Percentiles rank a stretch among this genome's conserved stretches.
These are phyloP conservation scores for Candida glucosophila DNA, from an alignment of 1,139 yeast genomes.

Conservation along the genomic window DNA sequence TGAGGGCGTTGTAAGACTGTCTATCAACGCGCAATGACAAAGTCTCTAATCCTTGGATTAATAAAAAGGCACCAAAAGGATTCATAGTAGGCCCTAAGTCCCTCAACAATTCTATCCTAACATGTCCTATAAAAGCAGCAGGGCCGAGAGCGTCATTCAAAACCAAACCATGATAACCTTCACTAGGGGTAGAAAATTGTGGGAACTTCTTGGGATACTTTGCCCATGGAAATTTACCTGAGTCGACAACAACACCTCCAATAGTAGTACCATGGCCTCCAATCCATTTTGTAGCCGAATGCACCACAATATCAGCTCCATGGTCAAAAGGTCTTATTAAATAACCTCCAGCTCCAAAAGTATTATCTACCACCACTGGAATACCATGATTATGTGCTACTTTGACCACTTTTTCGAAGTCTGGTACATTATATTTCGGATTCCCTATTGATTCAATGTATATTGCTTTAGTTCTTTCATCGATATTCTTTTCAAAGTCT, in stretches of 20 bases:
- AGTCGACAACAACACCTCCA: constrained; percentile 85
- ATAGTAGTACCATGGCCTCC: constrained; percentile 97
- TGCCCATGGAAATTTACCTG: constrained; percentile 89
- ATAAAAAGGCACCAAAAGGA: constrained; percentile 82
- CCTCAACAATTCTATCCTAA: constrained; percentile 79
- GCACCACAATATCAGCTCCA: constrained; percentile 81
- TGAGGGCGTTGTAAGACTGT: constrained; percentile 78
- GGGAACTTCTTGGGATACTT: constrained; percentile 83
- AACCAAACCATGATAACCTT: constrained; percentile 85
- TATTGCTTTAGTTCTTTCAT: constrained; percentile 80
- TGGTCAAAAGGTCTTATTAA: constrained; percentile 75
- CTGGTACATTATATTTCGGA: constrained; percentile 90
- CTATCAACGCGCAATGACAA: constrained; percentile 89
- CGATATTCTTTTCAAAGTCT: constrained; percentile 66
- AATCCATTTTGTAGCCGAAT: constrained; percentile 97
- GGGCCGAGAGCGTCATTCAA: constrained; percentile 77
- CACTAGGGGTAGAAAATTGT: constrained; percentile 82
- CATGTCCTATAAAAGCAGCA: constrained; percentile 70
- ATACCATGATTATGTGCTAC: constrained; percentile 84
- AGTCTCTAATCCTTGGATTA: constrained; percentile 89
- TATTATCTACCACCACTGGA: constrained; percentile 92
- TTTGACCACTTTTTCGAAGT: constrained; percentile 66
- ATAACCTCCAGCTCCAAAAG: constrained; percentile 96
- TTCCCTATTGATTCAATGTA: constrained; percentile 90
- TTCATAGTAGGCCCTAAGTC: constrained; percentile 86